These are phyloP conservation scores for Alternaria incomplexa DNA, from an alignment of 2,329 filamentous ascomycete genomes.

Conservation along the genomic window DNA sequence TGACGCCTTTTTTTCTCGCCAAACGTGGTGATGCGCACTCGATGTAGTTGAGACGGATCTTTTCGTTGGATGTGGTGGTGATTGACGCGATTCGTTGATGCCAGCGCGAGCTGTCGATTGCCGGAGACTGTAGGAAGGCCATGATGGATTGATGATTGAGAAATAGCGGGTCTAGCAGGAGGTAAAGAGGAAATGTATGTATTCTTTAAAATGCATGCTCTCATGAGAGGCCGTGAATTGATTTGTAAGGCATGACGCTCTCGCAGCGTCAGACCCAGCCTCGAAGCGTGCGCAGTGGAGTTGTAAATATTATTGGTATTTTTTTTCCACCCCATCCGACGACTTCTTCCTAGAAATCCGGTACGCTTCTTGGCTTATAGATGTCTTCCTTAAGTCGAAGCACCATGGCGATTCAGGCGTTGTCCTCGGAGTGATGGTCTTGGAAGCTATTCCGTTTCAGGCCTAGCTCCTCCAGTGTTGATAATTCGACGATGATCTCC, in stretches of 20 bases:
- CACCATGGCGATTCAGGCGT: not conserved
- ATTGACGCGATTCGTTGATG: not conserved
- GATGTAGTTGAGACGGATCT: not conserved
- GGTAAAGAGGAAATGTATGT: not conserved
- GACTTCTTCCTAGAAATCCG: not conserved
- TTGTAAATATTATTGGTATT: not conserved
- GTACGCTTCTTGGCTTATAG: not conserved
- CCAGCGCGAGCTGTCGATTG: not conserved
- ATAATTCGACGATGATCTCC: not conserved
- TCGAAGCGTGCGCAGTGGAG: not conserved
- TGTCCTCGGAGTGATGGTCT: not conserved
- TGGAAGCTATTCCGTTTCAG: not conserved
- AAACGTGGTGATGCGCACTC: not conserved
- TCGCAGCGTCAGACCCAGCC: not conserved
- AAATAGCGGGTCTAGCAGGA: not conserved
- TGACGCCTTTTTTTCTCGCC: not conserved
- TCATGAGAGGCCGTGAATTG: not conserved
- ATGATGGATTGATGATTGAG: not conserved
- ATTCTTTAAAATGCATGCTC: not conserved
- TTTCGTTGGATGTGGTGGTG: not conserved
- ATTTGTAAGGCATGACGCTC: constrained; percentile 1
- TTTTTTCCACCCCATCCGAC: not conserved
- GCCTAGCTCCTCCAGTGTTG: not conserved
- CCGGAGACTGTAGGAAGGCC: not conserved
- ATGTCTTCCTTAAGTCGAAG: not conserved